Evolutionary conservation across 352 stramenopile genomes (phyloP).

Genomic region (Globisporangium iwayamae): DNA sequence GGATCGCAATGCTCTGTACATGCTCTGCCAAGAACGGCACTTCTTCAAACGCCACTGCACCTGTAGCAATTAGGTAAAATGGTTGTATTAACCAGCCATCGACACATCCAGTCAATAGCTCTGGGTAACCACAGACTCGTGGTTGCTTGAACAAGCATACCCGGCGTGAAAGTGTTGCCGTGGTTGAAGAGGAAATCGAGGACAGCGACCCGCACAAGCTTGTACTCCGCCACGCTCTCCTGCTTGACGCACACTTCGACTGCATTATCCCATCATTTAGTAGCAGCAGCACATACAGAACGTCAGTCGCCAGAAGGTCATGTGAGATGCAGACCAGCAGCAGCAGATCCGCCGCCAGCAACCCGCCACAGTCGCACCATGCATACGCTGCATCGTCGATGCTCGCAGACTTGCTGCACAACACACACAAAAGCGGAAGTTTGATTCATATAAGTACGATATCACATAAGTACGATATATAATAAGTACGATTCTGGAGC

Average conservation of each 20-base stretch:
- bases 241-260: conserved; percentile 55
- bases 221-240: conserved; percentile 44
- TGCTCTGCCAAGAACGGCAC: conserved; percentile 26
- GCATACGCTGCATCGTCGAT: not conserved
- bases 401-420: not conserved
- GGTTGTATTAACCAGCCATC: too few species aligned
- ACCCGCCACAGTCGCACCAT: not conserved
- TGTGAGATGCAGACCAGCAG: not conserved
- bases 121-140: too few species aligned
- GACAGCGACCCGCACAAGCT: conserved; percentile 29
- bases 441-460: conserved; percentile 1
- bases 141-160: not conserved
- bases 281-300: not conserved
- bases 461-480: not conserved
- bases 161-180: not conserved
- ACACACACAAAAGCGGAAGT: too few species aligned
- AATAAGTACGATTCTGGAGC: not conserved
- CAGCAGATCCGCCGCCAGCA: not conserved
- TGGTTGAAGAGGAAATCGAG: conserved; percentile 22
- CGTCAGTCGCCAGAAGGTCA: too few species aligned
- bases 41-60: conserved; percentile 23
- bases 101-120: too few species aligned
- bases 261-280: conserved; percentile 16
- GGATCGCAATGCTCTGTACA: conserved; percentile 36
- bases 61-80: conserved; percentile 18